Base-by-base conservation (phyloP, 2,329 filamentous ascomycete species). In the Colletotrichum eremochloae region DNA sequence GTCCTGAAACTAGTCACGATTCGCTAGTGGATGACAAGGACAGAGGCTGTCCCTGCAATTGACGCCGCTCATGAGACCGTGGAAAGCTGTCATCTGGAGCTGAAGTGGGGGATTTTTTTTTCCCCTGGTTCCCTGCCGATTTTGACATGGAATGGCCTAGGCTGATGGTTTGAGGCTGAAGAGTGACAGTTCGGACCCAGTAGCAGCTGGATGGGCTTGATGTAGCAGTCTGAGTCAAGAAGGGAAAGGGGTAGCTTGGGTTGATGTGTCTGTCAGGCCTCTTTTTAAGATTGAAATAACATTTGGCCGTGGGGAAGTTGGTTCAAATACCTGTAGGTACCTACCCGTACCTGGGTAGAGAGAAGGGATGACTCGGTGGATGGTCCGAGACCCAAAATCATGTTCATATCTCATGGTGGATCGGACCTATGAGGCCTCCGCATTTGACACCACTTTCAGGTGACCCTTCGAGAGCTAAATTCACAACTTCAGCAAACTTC, bases 1-100 rank as follows among this genome's bases (percentile, higher is more conserved):
- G 53, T 36, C 61, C 70, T 72, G 70, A 72, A 72, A 70, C 66
- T 69, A 33, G 58, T 44, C 29, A 24, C 52, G 55, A 72, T 72
- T 70, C 67, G 66, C 61, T 48, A 61, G 40, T 33, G 60, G 44
- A n/a, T 50, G 38, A 57, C n/a, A 24, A 68, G 57, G 57, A 68
- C 48, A 33, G 42, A 71, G 29, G 38, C 52, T 15, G 38, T 48
- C 50, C 31, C 33, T 53, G 66, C 40, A 65, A 72, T 72, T 65
- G 70, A 46, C 70, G 60, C 48, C 8, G 66, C 61, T 61, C 40
- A 72, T 72, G 70, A 67, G 70, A 36, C 55, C 38, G 36, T 9
- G 18, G 38, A 18, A 40, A 69, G 69, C 20, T 72, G 48, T 55
- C 60, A 69, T 36, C 20, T 50, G 18, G 60, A 60, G 38, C 44